Base-by-base conservation (phyloP, 2,329 filamentous ascomycete genomes). In the Phoma sp. region DNA sequence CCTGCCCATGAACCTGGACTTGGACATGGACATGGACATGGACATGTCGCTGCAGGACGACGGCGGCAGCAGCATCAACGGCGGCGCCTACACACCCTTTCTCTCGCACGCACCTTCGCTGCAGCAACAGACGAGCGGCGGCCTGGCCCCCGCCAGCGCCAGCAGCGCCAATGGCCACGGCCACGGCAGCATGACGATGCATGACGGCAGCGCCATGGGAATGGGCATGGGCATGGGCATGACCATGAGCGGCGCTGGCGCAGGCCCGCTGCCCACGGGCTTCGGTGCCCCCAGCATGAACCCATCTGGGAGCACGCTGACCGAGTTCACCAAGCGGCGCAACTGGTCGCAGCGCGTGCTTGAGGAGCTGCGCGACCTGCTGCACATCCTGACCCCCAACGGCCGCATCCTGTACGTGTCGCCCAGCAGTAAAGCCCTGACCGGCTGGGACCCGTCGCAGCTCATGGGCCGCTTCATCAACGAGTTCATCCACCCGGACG, bases 321-420 rank as follows among this genome's bases (percentile, higher is more conserved):
- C 84, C 60, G 83, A 88, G 68, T 87, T 87, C 65, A 88, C 83
- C 13, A 87, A 87, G 72, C 78, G 86, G 53, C 77, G 83, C 57
- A 87, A 95, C 71, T 97, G 93, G 93, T 89, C 91, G 13, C 90
- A 93, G 71, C 89, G 90, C 61, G 88, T 96, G 10, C 85, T 97
- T 23, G 90, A 96, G 74, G 93, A 96, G 79, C 80, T 98, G 64
- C 90, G 89, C 70, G 93, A 97, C 74, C 86, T 97, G 64, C 77
- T 96, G 50, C 88, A 96, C 70, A 92, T 98, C 55, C 83, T 98
- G 46, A 92, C 91, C 41, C 85, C 90, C 23, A 88, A 95, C 66
- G 91, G 92, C 33, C 86, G 89, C 60, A 88, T 98, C 65, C 84
- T 90, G 55, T 96, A 95, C 70, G 86, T 89, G n/a, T 96, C 92